These are phyloP conservation scores for Binderoboletus segoi DNA, from an alignment of 1,284 basidiomycete genomes.

Conservation along the genomic window DNA sequence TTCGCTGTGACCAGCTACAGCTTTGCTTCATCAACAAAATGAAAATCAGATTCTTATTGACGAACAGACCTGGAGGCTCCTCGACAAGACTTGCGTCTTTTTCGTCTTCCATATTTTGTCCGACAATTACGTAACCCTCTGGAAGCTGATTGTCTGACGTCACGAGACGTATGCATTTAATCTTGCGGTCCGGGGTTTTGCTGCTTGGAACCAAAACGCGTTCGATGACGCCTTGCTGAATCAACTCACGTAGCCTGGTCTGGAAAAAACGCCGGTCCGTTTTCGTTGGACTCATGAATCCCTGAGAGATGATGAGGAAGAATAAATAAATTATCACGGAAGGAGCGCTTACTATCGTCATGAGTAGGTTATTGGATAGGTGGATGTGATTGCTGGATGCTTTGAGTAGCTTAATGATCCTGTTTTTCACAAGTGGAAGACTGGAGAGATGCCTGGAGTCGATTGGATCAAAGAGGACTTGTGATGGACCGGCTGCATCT, in stretches of 20 bases:
- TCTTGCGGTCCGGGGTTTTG: constrained; percentile 46
- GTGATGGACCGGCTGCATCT: constrained; percentile 34
- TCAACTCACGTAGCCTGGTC: constrained; percentile 67
- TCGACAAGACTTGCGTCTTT: constrained; percentile 36
- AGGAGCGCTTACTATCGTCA: constrained; percentile 58
- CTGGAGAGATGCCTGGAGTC: constrained; percentile 76
- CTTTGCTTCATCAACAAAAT: not conserved
- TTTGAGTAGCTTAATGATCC: constrained; percentile 68
- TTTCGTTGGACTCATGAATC: constrained; percentile 70
- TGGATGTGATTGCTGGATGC: constrained; percentile 68
- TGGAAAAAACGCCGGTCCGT: constrained; percentile 78
- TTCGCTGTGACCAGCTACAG: constrained; percentile 30
- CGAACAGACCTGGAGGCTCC: constrained; percentile 19
- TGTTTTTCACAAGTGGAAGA: constrained; percentile 63
- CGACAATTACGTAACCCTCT: constrained; percentile 39
- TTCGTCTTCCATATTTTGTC: constrained; percentile 43
- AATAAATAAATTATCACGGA: not conserved
- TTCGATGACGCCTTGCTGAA: constrained; percentile 71
- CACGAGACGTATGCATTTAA: constrained; percentile 65
- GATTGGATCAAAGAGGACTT: constrained; percentile 63
- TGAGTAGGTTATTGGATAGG: constrained; percentile 66
- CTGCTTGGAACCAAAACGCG: constrained; percentile 65
- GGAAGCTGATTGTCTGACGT: constrained; percentile 36
- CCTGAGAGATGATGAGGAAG: constrained; percentile 44
- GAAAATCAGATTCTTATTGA: not conserved